Conservation (phyloP, 1,139 yeast genomes). For the Taphrina betulina region DNA sequence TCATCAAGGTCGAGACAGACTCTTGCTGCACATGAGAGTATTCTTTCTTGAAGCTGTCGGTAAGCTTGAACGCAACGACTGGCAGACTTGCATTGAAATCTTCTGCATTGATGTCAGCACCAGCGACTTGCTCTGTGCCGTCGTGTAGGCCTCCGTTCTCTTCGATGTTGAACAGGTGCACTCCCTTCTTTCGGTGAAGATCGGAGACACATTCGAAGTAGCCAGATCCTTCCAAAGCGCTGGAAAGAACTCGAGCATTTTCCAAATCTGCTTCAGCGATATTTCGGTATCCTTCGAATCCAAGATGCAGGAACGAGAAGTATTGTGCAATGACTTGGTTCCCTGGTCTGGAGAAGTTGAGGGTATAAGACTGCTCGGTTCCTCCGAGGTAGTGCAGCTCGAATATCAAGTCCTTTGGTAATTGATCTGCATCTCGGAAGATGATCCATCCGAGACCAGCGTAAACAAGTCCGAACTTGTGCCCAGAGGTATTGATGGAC, state of each 20-base stretch:
- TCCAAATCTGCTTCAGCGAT: constrained; percentile 62
- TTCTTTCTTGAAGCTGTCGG: constrained; percentile 48
- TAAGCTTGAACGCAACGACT: constrained; percentile 71
- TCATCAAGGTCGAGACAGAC: constrained; percentile 65
- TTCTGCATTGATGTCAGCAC: constrained; percentile 42
- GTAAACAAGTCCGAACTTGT: constrained; percentile 77
- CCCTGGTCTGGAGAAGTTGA: constrained; percentile 91
- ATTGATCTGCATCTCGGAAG: constrained; percentile 64
- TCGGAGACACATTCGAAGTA: constrained; percentile 69
- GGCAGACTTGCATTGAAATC: constrained; percentile 61
- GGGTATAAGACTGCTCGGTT: constrained; percentile 74
- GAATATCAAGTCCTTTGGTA: constrained; percentile 73
- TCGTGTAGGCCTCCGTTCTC: constrained; percentile 34
- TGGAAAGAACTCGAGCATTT: constrained; percentile 69
- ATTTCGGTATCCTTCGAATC: constrained; percentile 65
- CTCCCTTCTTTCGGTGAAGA: constrained; percentile 45
- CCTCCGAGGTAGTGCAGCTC: constrained; percentile 85
- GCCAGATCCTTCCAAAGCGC: constrained; percentile 62
- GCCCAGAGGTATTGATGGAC: constrained; percentile 90
- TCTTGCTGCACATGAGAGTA: constrained; percentile 88
- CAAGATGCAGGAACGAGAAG: constrained; percentile 70
- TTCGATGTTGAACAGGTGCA: constrained; percentile 31
- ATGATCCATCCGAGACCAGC: constrained; percentile 93
- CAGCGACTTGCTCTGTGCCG: constrained; percentile 35
- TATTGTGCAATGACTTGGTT: constrained; percentile 87